Conservation (phyloP, 768 basidiomycete genomes). For the Serpula lacrymans region DNA sequence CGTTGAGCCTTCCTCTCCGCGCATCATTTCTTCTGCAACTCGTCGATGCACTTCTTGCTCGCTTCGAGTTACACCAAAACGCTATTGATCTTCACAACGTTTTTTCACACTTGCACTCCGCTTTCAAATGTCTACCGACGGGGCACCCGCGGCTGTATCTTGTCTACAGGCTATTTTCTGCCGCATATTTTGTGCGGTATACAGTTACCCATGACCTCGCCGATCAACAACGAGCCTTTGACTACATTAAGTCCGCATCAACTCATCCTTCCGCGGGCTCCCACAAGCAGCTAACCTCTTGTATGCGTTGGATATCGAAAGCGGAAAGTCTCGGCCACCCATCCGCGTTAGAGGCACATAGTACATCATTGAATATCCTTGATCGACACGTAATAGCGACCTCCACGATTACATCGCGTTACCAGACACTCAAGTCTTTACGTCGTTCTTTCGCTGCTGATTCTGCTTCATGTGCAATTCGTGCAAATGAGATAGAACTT, state of each 20-base stretch:
- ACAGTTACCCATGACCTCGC: not conserved
- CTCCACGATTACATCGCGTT: not conserved
- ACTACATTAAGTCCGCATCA: not conserved
- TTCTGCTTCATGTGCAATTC: conserved; percentile 13
- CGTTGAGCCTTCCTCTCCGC: no score
- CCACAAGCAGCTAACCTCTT: not conserved
- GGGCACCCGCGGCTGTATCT: not conserved
- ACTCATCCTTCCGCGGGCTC: not conserved
- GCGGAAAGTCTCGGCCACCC: conserved; percentile 1
- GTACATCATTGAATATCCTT: not conserved
- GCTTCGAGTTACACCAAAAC: not conserved
- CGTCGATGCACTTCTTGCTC: conserved; percentile 1
- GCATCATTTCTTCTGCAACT: no score
- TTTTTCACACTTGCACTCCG: not conserved
- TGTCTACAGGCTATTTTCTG: not conserved
- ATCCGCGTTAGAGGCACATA: conserved; percentile 6
- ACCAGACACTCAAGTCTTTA: not conserved
- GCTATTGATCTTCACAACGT: conserved; percentile 1
- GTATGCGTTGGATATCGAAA: not conserved
- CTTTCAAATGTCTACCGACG: not conserved
- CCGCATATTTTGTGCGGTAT: not conserved
- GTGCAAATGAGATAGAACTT: conserved; percentile 3
- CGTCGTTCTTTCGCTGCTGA: not conserved
- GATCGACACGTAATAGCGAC: conserved; percentile 1
- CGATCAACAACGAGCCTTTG: not conserved